phyloP scores from a whole-genome alignment of 805 yeast genomes.

The Debaryomyces maramus region DNA sequence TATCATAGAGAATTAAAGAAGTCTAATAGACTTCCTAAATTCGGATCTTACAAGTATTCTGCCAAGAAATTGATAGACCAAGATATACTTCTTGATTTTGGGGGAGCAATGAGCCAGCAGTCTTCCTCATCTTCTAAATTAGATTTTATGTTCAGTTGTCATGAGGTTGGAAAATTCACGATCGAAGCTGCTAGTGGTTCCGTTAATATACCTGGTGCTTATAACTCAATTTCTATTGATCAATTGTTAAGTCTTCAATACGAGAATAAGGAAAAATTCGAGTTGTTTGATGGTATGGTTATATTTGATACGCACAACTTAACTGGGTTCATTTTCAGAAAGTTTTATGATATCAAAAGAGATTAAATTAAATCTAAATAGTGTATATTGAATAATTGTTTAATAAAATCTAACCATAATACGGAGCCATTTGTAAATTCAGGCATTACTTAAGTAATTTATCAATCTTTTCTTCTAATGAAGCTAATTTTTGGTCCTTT shows the following conservation, averaged over 20 bases:
- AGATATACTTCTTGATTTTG: constrained; percentile 61
- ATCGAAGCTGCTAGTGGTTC: constrained; percentile 75
- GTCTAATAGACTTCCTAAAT: constrained; percentile 65
- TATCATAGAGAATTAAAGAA: constrained; percentile 69
- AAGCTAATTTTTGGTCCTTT: constrained; percentile 60
- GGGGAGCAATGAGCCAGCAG: constrained; percentile 45
- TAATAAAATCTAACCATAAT: not conserved
- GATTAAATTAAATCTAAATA: too few relatives aligned
- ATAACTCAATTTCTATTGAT: constrained; percentile 61
- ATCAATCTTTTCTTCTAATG: constrained; percentile 63
- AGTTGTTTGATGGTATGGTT: constrained; percentile 66
- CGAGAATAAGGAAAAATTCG: constrained; percentile 55
- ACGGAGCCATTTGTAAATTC: not conserved
- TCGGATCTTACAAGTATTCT: constrained; percentile 76
- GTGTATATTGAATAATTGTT: constrained; percentile 3
- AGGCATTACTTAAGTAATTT: constrained; percentile 43
- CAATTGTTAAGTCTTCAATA: constrained; percentile 73
- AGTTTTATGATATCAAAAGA: constrained; percentile 62
- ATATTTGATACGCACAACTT: constrained; percentile 67
- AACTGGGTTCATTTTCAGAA: constrained; percentile 67
- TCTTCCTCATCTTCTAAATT: constrained; percentile 60
- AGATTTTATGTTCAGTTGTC: constrained; percentile 73
- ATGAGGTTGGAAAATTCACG: constrained; percentile 66
- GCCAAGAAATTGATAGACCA: constrained; percentile 74
- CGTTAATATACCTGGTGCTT: constrained; percentile 63